Evolutionary conservation across 78 protist genomes (phyloP).

Genomic region (Diacronema lutheri): DNA sequence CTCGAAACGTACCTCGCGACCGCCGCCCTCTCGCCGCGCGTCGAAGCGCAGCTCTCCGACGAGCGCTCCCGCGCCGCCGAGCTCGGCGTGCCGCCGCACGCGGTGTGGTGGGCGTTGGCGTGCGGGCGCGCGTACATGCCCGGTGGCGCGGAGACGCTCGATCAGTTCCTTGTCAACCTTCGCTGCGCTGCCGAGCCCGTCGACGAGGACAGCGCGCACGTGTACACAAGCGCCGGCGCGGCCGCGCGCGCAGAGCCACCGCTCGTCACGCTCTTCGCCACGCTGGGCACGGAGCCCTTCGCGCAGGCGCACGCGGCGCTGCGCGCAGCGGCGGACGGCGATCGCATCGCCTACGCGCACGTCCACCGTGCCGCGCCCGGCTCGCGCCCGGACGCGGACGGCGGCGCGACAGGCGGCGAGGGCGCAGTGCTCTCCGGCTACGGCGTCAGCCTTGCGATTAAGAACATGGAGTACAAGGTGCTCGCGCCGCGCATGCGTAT

Average conservation of each 20-base stretch:
- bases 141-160: background rate
- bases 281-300: background rate
- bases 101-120: background rate
- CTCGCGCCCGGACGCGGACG: background rate
- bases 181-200: background rate
- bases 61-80: background rate
- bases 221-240: background rate
- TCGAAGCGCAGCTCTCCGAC: background rate
- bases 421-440: conserved; percentile 41
- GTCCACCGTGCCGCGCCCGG: background rate
- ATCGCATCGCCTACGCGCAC: background rate
- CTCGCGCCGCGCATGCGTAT: too few species aligned
- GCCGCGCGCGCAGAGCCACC: background rate
- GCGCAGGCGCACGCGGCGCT: background rate
- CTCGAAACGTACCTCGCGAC: background rate
- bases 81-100: background rate
- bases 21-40: conserved; percentile 5
- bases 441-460: conserved; percentile 71
- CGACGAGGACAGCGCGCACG: background rate
- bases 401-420: too few species aligned
- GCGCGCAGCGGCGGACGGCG: background rate
- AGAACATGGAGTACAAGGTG: conserved; percentile 73
- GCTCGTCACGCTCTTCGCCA: background rate
- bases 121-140: background rate
- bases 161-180: background rate